phyloP scores from a whole-genome alignment of 2,329 filamentous ascomycete species.

The Fusarium pseudonygamai region DNA sequence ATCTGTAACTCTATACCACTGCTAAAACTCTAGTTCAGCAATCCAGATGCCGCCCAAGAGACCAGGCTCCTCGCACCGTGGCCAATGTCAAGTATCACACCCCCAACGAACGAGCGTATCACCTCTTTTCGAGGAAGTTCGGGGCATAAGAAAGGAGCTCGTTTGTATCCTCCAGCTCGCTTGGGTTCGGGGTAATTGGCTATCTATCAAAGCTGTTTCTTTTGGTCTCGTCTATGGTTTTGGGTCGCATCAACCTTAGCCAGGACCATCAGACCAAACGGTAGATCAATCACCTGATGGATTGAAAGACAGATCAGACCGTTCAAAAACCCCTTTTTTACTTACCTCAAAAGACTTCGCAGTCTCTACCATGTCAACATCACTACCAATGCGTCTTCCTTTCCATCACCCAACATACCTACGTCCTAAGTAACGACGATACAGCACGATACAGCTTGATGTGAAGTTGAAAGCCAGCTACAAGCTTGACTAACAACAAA shows the following conservation, averaged over 20 bases:
- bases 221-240: too few relatives aligned
- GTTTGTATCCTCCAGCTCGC: rapidly evolving
- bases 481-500: rapidly evolving
- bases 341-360: rapidly evolving
- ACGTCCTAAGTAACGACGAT: too few relatives aligned
- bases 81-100: neutral
- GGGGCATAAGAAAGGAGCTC: rapidly evolving
- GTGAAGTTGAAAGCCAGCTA: neutral
- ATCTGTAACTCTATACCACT: rapidly evolving
- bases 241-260: rapidly evolving
- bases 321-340: rapidly evolving
- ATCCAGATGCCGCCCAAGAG: neutral
- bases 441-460: neutral
- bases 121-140: neutral
- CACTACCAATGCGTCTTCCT: neutral
- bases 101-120: too few relatives aligned
- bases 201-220: neutral
- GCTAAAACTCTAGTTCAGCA: neutral
- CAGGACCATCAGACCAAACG: neutral
- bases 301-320: rapidly evolving
- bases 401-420: neutral
- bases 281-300: neutral
- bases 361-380: too few relatives aligned
- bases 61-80: neutral
- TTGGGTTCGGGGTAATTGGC: rapidly evolving